Base-by-base conservation (phyloP, 768 basidiomycete genomes). In the Leccinum barrowsii region DNA sequence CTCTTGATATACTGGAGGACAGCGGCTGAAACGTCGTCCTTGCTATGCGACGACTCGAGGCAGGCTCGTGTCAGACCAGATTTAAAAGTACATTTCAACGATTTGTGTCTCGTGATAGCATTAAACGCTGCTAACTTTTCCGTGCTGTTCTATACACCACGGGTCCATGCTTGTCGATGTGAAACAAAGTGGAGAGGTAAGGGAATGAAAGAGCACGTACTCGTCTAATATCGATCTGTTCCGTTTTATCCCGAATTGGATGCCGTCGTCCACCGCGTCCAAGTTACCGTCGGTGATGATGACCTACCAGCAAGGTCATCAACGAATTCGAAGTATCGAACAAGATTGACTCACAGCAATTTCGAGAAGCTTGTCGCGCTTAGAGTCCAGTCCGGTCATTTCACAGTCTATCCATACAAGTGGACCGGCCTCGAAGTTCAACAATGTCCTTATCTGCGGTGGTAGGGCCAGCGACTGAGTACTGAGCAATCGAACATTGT, bases 131-230 rank as follows among this genome's bases (percentile, higher is more conserved):
- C 82, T 60, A 62, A 90, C 92, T 67, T 78, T 74, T 34, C 85
- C 87, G 63, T 97, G 94, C 59, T 93, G 91, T 6, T 82, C 81
- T 28, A 76, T 85, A 72, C 94, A 97, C 94, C 94, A 97, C 60
- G 85, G 78, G 59, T 84, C 81, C 94, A 97, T 97, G 17, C 91
- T 94, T 40, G 17, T 24, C 7, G 28, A 37, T 1, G 19, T 50
- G 40, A 53, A 37, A 42, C 22, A 19, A 48, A 5, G 8, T 4
- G 5, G 52, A 19, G 2, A 4, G 22, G 19, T 1, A 50, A 12
- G 51, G 19, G 2, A 37, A 49, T 48, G 50, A 52, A 32, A 21
- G 40, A n/a, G 2, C 8, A 67, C 82, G 68, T 57, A 92, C 93
- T 70, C 74, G 68, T 95, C 89, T 34, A 97, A 72, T 11, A 81